A percentile compares a stretch with the other conserved stretches of the same genome.
These are phyloP conservation scores for Parachlorella kessleri DNA, from an alignment of 139 green algal species.

Conservation along the genomic window DNA sequence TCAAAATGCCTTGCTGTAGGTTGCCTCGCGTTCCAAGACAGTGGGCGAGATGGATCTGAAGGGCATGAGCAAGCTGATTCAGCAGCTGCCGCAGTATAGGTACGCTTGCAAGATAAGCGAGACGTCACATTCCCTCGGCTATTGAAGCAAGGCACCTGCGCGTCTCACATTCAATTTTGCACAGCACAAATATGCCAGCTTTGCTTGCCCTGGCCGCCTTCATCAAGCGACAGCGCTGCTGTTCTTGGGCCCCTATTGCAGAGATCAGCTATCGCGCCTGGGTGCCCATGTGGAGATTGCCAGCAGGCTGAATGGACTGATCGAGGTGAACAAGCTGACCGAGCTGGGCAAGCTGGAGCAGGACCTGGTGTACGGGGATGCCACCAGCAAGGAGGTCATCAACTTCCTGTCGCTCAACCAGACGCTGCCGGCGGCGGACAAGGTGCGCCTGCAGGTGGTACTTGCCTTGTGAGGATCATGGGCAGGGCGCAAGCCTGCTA, in stretches of 20 bases:
- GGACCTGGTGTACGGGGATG: conserved; percentile 95
- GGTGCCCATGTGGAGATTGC: conserved; percentile 87
- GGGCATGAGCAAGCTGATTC: conserved; percentile 74
- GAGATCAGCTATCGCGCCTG: conserved; percentile 82
- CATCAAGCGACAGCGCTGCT: neutral
- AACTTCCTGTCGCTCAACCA: conserved; percentile 59
- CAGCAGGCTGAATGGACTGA: conserved; percentile 63
- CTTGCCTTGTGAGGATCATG: no score
- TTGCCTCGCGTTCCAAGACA: neutral
- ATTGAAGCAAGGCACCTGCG: no score
- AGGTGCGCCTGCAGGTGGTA: conserved; percentile 41
- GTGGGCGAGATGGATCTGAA: conserved; percentile 45
- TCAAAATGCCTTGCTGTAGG: no score
- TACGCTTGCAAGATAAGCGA: no score
- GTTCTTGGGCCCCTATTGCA: conserved; percentile 8
- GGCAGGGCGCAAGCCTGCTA: no score
- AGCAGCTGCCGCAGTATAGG: conserved; percentile 85
- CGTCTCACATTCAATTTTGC: no score
- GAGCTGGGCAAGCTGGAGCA: conserved; percentile 93
- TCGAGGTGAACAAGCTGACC: conserved; percentile 69
- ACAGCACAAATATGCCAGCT: no score
- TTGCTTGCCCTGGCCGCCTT: neutral
- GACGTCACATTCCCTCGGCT: no score
- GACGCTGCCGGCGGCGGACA: conserved; percentile 50
- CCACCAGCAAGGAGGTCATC: conserved; percentile 90